Base-by-base conservation (phyloP, 2,329 filamentous ascomycete species). In the Trichophyton rubrum region DNA sequence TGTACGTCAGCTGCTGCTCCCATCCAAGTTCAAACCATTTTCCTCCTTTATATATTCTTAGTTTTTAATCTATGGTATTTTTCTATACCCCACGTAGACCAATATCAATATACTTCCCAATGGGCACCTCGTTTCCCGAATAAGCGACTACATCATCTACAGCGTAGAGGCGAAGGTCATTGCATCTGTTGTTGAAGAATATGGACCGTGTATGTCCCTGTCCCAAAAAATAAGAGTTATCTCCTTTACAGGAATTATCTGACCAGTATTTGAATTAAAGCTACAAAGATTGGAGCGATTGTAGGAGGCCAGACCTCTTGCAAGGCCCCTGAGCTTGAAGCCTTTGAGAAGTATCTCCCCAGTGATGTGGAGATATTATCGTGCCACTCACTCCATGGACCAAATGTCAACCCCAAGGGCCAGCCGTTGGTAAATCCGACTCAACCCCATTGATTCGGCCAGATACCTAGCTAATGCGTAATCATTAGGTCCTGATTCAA, bases 111-210 rank as follows among this genome's bases (percentile, higher is more conserved):
- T 99, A 69, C 85, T 92, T 73, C 86, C 84, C 73, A 96, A 96
- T 82, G 95, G 95, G 68, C 91, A 97, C 78, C 82, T 92, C 73
- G 93, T 99, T 68, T 96, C 93, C 68, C 86, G 93, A 77, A 85
- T 86, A 75, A 96, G 91, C 85, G 92, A 97, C 81, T 97, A 91
- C 75, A 96, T 96, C 77, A 90, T 99, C 72, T 99, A 99, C 82
- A 95, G 88, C 75, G 93, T 99, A 74, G 92, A 97, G 76, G 93
- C 93, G 64, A 90, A 90, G 68, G 83, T 86, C 66, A 95, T 99
- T 74, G 88, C 90, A 72, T 82, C 82, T 66, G 89, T 96, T 68
- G 93, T 96, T 69, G 87, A 86, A 64, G 80, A 87, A 69, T 99
- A 90, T 74, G 93, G 91, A 65, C 92, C 92, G 68, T 96, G 90